A percentile compares a stretch with the other conserved stretches of the same genome.
These are phyloP conservation scores for Cylindrotheca fusiformis DNA, from an alignment of 108 stramenopile species.

Conservation along the genomic window DNA sequence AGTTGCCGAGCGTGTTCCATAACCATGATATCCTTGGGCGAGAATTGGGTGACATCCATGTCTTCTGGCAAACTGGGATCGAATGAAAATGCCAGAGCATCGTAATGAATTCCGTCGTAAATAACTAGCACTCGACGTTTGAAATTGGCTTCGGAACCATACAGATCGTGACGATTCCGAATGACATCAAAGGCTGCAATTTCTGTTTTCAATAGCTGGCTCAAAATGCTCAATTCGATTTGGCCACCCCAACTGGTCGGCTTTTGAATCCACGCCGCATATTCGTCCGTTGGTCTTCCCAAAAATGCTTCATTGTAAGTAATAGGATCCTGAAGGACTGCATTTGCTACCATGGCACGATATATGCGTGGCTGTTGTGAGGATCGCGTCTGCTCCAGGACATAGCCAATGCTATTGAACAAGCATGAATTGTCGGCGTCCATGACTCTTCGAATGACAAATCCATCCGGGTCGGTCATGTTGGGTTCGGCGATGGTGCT, in stretches of 20 bases:
- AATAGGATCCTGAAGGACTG: constrained; percentile 12
- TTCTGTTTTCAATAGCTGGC: constrained; percentile 12
- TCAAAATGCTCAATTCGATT: constrained; percentile 19
- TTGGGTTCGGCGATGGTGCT: constrained; percentile 4
- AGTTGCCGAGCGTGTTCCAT: constrained; percentile 8
- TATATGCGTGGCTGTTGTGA: neutral
- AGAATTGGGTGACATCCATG: constrained; percentile 13
- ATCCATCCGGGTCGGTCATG: constrained; percentile 18
- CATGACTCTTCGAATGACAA: constrained; percentile 15
- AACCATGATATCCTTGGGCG: constrained; percentile 10
- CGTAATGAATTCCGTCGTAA: constrained; percentile 24
- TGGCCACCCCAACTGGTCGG: constrained; percentile 23
- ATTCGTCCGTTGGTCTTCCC: constrained; percentile 9
- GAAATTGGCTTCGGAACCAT: constrained; percentile 18
- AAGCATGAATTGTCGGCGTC: constrained; percentile 31
- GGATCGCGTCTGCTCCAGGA: constrained; percentile 2
- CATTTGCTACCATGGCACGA: constrained; percentile 12
- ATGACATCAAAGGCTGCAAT: constrained; percentile 23
- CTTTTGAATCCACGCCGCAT: constrained; percentile 14
- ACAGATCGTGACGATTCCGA: constrained; percentile 18
- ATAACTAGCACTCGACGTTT: constrained; percentile 21
- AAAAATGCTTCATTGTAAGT: constrained; percentile 21
- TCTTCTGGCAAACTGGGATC: constrained; percentile 11
- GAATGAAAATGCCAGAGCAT: constrained; percentile 21
- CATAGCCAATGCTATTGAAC: constrained; percentile 18